A percentile compares a stretch with the other conserved stretches of the same genome.
These are phyloP conservation scores for Cercospora berteroae DNA, from an alignment of 2,329 filamentous ascomycete species.

Conservation along the genomic window DNA sequence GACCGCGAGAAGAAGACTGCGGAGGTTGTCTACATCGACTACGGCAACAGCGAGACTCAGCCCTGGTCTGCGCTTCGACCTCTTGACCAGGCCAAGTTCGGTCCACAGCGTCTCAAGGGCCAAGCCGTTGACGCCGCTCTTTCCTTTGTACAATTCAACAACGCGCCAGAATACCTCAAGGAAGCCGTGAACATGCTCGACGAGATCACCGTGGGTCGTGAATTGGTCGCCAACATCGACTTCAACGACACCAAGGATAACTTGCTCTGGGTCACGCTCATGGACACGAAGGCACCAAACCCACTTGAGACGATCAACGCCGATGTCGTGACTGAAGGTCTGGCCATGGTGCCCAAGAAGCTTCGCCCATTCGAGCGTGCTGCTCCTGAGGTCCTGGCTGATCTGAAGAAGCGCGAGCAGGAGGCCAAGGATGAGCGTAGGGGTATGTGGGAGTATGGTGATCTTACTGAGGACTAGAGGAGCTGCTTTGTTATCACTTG, in stretches of 20 bases:
- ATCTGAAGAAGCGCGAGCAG: slow-evolving; percentile 69
- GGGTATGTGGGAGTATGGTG: slow-evolving; percentile 98
- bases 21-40: slow-evolving; percentile 93
- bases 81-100: slow-evolving; percentile 77
- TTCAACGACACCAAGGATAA: slow-evolving; percentile 74
- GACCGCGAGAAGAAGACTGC: slow-evolving; percentile 85
- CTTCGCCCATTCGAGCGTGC: slow-evolving; percentile 86
- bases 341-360: slow-evolving; percentile 89
- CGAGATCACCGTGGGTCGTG: slow-evolving; percentile 66
- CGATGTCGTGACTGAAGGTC: slow-evolving; percentile 76
- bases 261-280: slow-evolving; percentile 76
- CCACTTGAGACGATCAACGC: slow-evolving; percentile 82
- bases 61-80: slow-evolving; percentile 81
- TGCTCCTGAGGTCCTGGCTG: slow-evolving; percentile 68
- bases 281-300: slow-evolving; percentile 66
- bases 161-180: slow-evolving; percentile 73
- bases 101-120: slow-evolving; percentile 73
- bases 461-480: slow-evolving; percentile 74
- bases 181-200: slow-evolving; percentile 76
- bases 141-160: slow-evolving; percentile 85
- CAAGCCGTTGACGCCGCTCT: slow-evolving; percentile 86
- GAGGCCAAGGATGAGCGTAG: slow-evolving; percentile 75
- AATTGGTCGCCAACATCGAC: slow-evolving; percentile 89
- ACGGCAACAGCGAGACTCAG: slow-evolving; percentile 87
- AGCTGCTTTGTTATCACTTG: background rate